Conservation (phyloP, 73 alveolate genomes). For the Uronychia binucleata region DNA sequence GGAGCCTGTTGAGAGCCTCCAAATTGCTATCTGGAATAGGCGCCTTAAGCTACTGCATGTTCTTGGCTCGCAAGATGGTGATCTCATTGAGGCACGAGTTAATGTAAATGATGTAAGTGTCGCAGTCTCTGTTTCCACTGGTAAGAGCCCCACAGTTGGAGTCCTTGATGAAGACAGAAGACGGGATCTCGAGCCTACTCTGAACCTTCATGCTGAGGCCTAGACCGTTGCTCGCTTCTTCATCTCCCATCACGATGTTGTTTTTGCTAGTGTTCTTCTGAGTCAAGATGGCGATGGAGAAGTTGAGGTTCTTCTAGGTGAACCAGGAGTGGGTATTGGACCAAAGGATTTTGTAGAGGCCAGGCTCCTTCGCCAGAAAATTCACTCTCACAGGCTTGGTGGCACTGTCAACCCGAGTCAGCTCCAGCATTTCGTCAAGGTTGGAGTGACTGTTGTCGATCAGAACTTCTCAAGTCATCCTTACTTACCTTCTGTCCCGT, state of each 20-base stretch:
- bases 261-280: not conserved
- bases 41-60: not conserved
- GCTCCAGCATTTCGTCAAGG: slow-evolving; percentile 45
- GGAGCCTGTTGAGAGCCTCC: not conserved
- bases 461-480: slow-evolving; percentile 47
- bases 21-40: not conserved
- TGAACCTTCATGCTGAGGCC: not conserved
- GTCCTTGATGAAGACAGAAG: not conserved
- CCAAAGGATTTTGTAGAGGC: slow-evolving; percentile 81
- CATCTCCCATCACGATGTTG: not conserved
- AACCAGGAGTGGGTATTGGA: slow-evolving; percentile 90
- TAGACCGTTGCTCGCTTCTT: not conserved
- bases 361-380: slow-evolving; percentile 79
- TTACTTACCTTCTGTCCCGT: slow-evolving; percentile 6
- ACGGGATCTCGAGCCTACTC: not conserved
- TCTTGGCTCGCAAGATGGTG: not conserved
- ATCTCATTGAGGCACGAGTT: not conserved
- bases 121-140: not conserved
- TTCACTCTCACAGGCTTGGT: slow-evolving; percentile 69
- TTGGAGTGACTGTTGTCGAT: slow-evolving; percentile 45
- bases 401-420: slow-evolving; percentile 12
- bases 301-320: slow-evolving; percentile 70
- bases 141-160: not conserved
- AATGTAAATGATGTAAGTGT: not conserved
- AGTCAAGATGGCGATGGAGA: slow-evolving; percentile 57